phyloP scores from a whole-genome alignment of 2,329 filamentous ascomycete genomes.

The Xylariaceae sp. region DNA sequence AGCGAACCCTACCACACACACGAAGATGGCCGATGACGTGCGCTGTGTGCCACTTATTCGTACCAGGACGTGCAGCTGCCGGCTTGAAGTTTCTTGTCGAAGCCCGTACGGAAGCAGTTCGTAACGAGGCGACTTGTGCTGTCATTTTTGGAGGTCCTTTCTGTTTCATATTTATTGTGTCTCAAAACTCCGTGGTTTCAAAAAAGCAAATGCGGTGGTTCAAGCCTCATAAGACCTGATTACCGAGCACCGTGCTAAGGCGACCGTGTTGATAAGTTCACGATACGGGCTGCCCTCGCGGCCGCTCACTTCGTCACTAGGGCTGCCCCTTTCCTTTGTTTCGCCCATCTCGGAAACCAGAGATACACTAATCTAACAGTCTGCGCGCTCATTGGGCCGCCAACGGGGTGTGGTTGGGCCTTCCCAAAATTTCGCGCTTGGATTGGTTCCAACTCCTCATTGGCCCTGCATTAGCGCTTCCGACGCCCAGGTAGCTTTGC shows the following conservation, averaged over 20 bases:
- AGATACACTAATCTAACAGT: slow-evolving; percentile 10
- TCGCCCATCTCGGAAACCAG: slow-evolving; percentile 8
- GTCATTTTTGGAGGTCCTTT: neutral
- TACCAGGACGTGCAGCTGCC: neutral
- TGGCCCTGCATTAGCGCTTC: slow-evolving; percentile 22
- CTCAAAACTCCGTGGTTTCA: neutral
- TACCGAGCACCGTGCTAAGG: neutral
- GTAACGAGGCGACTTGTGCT: neutral
- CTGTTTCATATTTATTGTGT: neutral
- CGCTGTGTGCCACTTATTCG: neutral
- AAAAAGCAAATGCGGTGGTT: neutral
- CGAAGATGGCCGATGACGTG: neutral
- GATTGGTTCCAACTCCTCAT: slow-evolving; percentile 14
- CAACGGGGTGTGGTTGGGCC: slow-evolving; percentile 17
- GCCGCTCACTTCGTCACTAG: neutral
- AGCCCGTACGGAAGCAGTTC: too few relatives aligned
- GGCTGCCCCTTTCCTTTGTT: slow-evolving; percentile 15
- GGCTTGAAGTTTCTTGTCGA: neutral
- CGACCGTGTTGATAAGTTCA: neutral
- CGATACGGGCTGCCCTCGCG: neutral
- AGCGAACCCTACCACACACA: neutral
- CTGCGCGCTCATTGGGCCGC: slow-evolving; percentile 17
- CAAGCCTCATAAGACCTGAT: neutral
- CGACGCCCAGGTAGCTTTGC: slow-evolving; percentile 6
- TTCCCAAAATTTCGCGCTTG: slow-evolving; percentile 25